Conservation (phyloP, 1,284 basidiomycete species). For the Leccinum cinnamomeum region DNA sequence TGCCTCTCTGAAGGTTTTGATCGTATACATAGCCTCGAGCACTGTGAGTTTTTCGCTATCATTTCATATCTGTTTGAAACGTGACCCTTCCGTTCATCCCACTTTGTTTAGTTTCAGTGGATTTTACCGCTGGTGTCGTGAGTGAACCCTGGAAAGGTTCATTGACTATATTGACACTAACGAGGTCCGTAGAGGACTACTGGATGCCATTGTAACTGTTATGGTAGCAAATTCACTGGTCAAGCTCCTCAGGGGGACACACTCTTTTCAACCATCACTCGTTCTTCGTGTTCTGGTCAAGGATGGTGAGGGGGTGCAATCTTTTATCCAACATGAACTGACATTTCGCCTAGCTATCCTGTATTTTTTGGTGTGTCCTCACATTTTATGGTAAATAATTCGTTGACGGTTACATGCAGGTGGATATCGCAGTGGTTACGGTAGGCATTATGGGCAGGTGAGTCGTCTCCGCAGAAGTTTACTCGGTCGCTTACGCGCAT, state of each 20-base stretch:
- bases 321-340: neutral
- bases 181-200: neutral
- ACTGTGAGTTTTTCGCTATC: neutral
- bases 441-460: neutral
- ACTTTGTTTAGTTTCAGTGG: neutral
- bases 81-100: neutral
- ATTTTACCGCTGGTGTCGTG: neutral
- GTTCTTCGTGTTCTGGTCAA: neutral
- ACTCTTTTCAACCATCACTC: neutral
- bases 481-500: neutral
- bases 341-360: conserved; percentile 1
- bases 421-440: neutral
- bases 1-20: neutral
- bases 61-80: neutral
- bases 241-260: neutral
- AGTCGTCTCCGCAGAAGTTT: neutral
- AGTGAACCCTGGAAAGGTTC: neutral
- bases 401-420: neutral
- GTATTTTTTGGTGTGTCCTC: neutral
- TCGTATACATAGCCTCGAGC: neutral
- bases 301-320: neutral
- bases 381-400: neutral
- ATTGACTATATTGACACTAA: neutral
- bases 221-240: neutral
- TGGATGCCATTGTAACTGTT: neutral